Conservation (phyloP, 495 filamentous ascomycete species). For the Pseudoneurospora amorphoporcata region DNA sequence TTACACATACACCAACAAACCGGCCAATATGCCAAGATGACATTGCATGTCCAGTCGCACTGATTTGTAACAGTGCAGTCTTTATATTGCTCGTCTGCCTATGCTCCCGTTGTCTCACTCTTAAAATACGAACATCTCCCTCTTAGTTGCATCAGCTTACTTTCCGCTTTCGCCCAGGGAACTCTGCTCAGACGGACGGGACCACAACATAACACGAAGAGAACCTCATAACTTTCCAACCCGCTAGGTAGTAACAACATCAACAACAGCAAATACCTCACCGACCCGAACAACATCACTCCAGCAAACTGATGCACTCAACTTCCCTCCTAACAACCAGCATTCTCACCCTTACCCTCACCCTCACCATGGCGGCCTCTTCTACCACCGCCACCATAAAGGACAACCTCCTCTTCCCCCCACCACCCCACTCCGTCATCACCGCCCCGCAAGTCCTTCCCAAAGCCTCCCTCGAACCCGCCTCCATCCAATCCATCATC, state of each 20-base stretch:
- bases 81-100: neutral
- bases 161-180: neutral
- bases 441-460: constrained; percentile 17
- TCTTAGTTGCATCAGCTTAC: neutral
- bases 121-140: neutral
- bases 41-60: neutral
- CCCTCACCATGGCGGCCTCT: neutral
- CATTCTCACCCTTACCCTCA: neutral
- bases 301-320: neutral
- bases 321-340: neutral
- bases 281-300: neutral
- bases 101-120: neutral
- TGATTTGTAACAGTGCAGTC: neutral
- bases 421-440: neutral
- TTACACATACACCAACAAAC: neutral
- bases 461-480: constrained; percentile 21
- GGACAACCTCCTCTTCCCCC: neutral
- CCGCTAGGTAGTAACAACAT: neutral
- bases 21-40: neutral
- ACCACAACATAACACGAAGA: neutral
- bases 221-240: neutral
- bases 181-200: neutral
- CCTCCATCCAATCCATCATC: constrained; percentile 32
- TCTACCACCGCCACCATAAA: neutral
- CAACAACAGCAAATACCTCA: neutral